Evolutionary conservation across 192 early-diverging fungal species (phyloP).

Genomic region (Linnemannia zychae): DNA sequence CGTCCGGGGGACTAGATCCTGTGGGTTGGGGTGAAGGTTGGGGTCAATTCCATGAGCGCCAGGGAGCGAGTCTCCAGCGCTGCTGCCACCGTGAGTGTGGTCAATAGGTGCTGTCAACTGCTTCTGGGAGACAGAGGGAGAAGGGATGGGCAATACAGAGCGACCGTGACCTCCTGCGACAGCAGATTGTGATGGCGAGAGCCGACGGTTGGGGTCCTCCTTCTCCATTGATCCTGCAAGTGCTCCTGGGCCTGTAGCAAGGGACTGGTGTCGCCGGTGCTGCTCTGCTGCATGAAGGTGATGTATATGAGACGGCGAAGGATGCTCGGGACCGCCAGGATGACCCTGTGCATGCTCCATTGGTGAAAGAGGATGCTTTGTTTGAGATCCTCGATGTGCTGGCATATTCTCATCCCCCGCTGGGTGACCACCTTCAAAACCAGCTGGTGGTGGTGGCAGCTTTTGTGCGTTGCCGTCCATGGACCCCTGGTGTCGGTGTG

Average conservation of each 20-base stretch:
- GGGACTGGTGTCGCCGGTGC: slow-evolving; percentile 5
- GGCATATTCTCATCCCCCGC: background rate
- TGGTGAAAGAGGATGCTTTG: slow-evolving; percentile 40
- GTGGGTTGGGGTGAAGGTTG: slow-evolving; percentile 8
- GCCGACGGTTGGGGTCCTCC: slow-evolving; percentile 7
- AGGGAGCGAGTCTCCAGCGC: background rate
- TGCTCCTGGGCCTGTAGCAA: slow-evolving; percentile 9
- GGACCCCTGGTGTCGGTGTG: slow-evolving; percentile 27
- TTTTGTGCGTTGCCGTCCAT: slow-evolving; percentile 16
- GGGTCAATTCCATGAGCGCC: slow-evolving; percentile 16
- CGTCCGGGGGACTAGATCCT: slow-evolving; percentile 32
- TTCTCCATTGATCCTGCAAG: background rate
- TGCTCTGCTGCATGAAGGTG: slow-evolving; percentile 25
- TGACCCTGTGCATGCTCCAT: slow-evolving; percentile 18
- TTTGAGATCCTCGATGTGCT: slow-evolving; percentile 10
- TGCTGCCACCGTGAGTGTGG: background rate
- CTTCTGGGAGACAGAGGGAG: slow-evolving; percentile 6
- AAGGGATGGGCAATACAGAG: background rate
- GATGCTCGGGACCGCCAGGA: slow-evolving; percentile 1
- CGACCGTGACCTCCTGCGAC: background rate
- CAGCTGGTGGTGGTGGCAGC: background rate
- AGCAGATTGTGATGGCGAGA: slow-evolving; percentile 15
- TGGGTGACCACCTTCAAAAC: background rate
- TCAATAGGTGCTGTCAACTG: slow-evolving; percentile 2
- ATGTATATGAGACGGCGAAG: slow-evolving; percentile 7